Base-by-base conservation (phyloP, 768 basidiomycete genomes). In the Macrolepiota fuliginosa region DNA sequence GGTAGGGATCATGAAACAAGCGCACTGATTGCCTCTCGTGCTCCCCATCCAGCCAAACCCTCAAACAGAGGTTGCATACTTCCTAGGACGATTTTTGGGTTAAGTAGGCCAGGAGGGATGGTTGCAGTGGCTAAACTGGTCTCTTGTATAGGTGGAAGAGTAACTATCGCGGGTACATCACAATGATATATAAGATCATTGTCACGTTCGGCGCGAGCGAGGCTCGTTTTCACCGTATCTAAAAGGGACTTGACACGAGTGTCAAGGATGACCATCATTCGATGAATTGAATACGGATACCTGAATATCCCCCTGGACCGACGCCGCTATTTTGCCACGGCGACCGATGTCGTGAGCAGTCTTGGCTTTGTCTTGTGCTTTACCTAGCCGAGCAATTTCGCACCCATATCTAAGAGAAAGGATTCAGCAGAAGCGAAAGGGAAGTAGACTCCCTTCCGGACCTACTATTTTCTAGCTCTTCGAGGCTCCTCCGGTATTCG, bases 151-250 rank as follows among this genome's bases (percentile, higher is more conserved):
- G 81, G 70, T 0, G 87, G 75, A 6, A 97, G 82, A 15, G 88
- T 81, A 1, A 89, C 85, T 3, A 83, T 67, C 0, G 94, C 77
- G 0, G 96, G 94, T 1, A 96, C 80, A 59, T 92, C 89, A 54
- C 92, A 83, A 66, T 97, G 94, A 75, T 98, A 99, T 40, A 99
- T 97, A 6, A 97, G 77, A 72, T 96, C 91, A 71, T 99, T 99
- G 72, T 98, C 96, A 35, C 93, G 85, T 64, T 89, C 85, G 0
- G 96, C 92, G 13, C 92, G 83, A 3, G 78, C 73, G 36, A 91
- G 72, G 58, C 86, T 83, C 55, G 83, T 85, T 65, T 89, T 83
- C 25, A 97, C 77, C 7, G 78, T 86, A 50, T 89, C 87, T 25
- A 90, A 75, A 15, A 98, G 77, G 1, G 91, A 92, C 95, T 98